phyloP scores from a whole-genome alignment of 805 yeast genomes.

The Myxozyma nipponensis region DNA sequence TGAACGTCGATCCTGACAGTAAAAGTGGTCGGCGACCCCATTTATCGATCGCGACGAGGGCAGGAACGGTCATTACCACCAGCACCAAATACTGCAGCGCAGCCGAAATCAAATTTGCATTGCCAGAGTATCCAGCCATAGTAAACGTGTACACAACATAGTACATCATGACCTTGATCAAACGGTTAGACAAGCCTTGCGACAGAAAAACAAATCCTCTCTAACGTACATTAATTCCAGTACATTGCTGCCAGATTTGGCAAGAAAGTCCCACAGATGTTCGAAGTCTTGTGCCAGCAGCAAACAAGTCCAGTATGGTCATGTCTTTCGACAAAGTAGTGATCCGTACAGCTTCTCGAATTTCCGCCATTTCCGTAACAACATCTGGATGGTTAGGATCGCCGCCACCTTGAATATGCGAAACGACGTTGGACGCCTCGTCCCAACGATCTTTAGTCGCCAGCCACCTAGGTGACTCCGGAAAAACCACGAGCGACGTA shows the following conservation, averaged over 20 bases:
- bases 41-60: conserved; percentile 54
- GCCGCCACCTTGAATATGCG: conserved; percentile 23
- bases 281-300: conserved; percentile 46
- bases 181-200: no score
- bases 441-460: conserved; percentile 48
- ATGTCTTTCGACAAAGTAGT: conserved; percentile 48
- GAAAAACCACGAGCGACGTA: conserved; percentile 40
- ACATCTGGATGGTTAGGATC: conserved; percentile 42
- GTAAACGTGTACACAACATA: conserved; percentile 60
- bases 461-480: conserved; percentile 44
- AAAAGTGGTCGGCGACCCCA: conserved; percentile 57
- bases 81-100: conserved; percentile 56
- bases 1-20: conserved; percentile 14
- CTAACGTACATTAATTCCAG: conserved; percentile 65
- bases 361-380: conserved; percentile 53
- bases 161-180: no score
- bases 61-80: conserved; percentile 54
- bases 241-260: conserved; percentile 53
- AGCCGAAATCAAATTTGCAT: conserved; percentile 48
- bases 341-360: conserved; percentile 51
- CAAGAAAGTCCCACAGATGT: conserved; percentile 47
- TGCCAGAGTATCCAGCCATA: conserved; percentile 35
- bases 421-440: conserved; percentile 41
- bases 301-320: conserved; percentile 49
- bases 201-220: no score